These are phyloP conservation scores for Cladorrhinum sp. DNA, from an alignment of 2,329 filamentous ascomycete genomes.

Conservation along the genomic window DNA sequence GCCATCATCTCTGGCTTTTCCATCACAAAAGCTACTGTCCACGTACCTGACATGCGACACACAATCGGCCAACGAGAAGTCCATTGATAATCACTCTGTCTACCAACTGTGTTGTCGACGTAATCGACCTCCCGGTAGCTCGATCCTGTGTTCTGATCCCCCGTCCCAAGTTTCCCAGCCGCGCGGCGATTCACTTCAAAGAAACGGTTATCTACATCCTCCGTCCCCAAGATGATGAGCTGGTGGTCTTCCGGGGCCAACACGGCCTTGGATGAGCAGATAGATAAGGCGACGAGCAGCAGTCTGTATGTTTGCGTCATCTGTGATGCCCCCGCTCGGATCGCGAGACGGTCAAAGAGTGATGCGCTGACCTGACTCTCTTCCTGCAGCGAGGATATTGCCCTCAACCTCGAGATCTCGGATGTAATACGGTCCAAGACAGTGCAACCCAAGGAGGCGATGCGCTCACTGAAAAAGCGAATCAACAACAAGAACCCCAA, in stretches of 20 bases:
- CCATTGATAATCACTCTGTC: not conserved
- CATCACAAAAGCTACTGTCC: slow-evolving; percentile 5
- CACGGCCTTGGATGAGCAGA: slow-evolving; percentile 91
- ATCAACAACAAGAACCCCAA: slow-evolving; percentile 98
- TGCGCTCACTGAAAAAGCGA: slow-evolving; percentile 90
- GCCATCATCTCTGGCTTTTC: not conserved
- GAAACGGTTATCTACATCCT: not conserved
- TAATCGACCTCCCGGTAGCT: not conserved
- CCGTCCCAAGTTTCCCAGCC: not conserved
- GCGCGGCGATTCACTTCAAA: not conserved
- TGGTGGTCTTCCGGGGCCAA: slow-evolving; percentile 94
- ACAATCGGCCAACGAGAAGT: not conserved
- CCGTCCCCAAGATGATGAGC: slow-evolving; percentile 65
- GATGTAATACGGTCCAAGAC: slow-evolving; percentile 97
- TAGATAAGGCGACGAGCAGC: slow-evolving; percentile 90
- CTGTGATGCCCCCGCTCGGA: not conserved
- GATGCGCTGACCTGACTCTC: slow-evolving; percentile 6
- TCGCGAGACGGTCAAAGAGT: not conserved
- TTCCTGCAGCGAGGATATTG: slow-evolving; percentile 80
- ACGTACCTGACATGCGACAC: not conserved
- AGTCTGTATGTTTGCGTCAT: slow-evolving; percentile 65
- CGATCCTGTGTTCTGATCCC: not conserved
- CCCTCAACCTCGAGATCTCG: slow-evolving; percentile 95
- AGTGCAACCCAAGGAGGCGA: slow-evolving; percentile 94
- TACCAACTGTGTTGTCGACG: not conserved